These are phyloP conservation scores for Candida andamanensis DNA, from an alignment of 805 yeast species.

Conservation along the genomic window DNA sequence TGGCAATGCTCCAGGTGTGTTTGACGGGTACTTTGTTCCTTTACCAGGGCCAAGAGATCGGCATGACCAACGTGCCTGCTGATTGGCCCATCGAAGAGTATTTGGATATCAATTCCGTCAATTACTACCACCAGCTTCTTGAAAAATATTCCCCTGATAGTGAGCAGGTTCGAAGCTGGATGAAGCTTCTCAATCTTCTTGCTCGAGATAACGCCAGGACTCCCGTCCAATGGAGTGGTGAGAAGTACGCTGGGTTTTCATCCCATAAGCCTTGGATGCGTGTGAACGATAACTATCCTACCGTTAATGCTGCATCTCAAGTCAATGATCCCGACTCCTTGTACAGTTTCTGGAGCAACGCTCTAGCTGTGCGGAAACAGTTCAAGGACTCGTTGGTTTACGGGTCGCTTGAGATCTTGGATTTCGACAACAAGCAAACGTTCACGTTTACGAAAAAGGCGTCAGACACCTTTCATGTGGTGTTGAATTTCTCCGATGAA, in stretches of 20 bases:
- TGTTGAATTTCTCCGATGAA: conserved; percentile 39
- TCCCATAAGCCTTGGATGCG: conserved; percentile 49
- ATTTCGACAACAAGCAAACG: conserved; percentile 31
- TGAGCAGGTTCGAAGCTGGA: conserved; percentile 14
- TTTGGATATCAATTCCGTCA: conserved; percentile 44
- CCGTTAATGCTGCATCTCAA: conserved; percentile 46
- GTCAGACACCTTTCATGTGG: conserved; percentile 26
- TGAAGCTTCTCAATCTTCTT: conserved; percentile 30
- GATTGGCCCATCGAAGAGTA: conserved; percentile 47
- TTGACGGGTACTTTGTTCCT: conserved; percentile 52
- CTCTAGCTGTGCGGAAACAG: conserved; percentile 39
- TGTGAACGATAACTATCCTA: conserved; percentile 45
- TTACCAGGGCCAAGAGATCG: conserved; percentile 61
- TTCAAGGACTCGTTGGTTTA: conserved; percentile 40
- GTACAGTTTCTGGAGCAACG: conserved; percentile 42
- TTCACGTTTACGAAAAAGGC: conserved; percentile 39
- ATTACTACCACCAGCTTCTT: conserved; percentile 34
- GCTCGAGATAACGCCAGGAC: conserved; percentile 54
- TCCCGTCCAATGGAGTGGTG: conserved; percentile 51
- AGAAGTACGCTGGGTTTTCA: conserved; percentile 46
- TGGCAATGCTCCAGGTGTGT: conserved; percentile 40
- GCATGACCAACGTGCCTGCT: conserved; percentile 44
- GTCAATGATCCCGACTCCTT: conserved; percentile 42
- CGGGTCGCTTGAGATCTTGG: conserved; percentile 41
- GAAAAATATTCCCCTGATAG: conserved; percentile 14